Base-by-base conservation (phyloP, 2,329 filamentous ascomycete genomes). In the Pseudogymnoascus destructans region DNA sequence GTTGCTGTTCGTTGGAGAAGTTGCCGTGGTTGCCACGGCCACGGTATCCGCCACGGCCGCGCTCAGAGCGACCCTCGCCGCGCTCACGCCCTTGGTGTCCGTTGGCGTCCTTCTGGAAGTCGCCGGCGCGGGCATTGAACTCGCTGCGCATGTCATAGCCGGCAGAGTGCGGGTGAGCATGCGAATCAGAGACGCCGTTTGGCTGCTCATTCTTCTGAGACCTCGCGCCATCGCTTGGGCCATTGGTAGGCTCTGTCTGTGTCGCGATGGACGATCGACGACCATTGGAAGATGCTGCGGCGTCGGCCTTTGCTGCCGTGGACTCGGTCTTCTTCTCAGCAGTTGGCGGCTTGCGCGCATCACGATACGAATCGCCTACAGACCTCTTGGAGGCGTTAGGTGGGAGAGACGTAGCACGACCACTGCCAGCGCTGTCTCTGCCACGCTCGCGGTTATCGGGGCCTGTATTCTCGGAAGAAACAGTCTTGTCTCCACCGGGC, bases 1-100 rank as follows among this genome's bases (percentile, higher is more conserved):
- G 66, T 54, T 65, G 62, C 55, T 67, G 66, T 21, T 65, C 64
- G 61, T 65, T 73, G 63, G 61, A 61, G 65, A 66, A 69, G 46
- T 64, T 65, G 46, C 52, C 63, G 60, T 72, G 71, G 17, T 67
- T 68, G 59, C 71, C 75, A 57, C 77, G 71, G 7, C 73, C 72
- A 59, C 75, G 73, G 57, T 66, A 72, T 17, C 73, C 72, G 58
- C 77, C 77, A 60, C 77, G 73, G 40, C 69, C 63, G 59, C 71
- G 72, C 61, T 71, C 71, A 57, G 72, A 66, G 54, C 74, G 67
- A 19, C 69, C 68, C 57, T 72, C 71, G 36, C 70, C 70, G 55
- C 72, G 68, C 32, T 70, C 70, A 57, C 69, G 68, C 55, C 62
- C 17, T 30, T 67, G 61, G 57, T 66, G 63, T 33, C 55, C 59